Evolutionary conservation across 2,329 filamentous ascomycete genomes (phyloP).

Genomic region (Penicillium hordei): DNA sequence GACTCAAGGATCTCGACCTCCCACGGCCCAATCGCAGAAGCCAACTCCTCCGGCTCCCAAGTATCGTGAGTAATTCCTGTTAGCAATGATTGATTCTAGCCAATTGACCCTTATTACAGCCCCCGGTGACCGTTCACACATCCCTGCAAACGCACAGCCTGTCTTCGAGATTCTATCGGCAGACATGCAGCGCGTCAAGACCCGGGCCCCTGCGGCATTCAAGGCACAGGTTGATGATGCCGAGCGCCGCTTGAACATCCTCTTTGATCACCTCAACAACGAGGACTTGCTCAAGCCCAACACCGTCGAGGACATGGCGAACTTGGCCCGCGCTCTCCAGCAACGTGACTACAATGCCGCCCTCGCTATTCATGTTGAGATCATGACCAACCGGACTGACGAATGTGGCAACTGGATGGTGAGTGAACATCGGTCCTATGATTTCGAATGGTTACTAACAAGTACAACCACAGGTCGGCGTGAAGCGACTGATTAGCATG

Average conservation of each 20-base stretch:
- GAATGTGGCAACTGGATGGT: conserved; percentile 89
- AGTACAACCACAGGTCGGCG: conserved; percentile 18
- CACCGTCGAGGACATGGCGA: conserved; percentile 53
- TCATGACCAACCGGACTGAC: conserved; percentile 73
- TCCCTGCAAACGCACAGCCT: conserved; percentile 71
- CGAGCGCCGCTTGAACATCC: conserved; percentile 83
- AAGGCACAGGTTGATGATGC: conserved; percentile 88
- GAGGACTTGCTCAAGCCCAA: conserved; percentile 81
- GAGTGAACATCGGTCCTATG: conserved; percentile 39
- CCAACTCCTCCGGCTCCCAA: conserved; percentile 57
- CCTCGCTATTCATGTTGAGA: conserved; percentile 68
- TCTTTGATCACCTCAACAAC: conserved; percentile 98
- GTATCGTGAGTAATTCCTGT: conserved; percentile 57
- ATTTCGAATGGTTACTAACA: neutral
- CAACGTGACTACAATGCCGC: conserved; percentile 68
- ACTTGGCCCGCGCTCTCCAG: conserved; percentile 63
- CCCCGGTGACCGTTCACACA: conserved; percentile 84
- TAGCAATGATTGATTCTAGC: neutral
- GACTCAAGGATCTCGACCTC: conserved; percentile 45
- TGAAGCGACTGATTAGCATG: conserved; percentile 26
- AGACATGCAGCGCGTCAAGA: conserved; percentile 86
- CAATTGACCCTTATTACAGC: conserved; percentile 35
- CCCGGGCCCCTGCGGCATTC: conserved; percentile 81
- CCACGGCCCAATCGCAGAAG: conserved; percentile 52
- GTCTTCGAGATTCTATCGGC: conserved; percentile 77